phyloP scores from a whole-genome alignment of 83 land plant species.

The Larix sibirica region DNA sequence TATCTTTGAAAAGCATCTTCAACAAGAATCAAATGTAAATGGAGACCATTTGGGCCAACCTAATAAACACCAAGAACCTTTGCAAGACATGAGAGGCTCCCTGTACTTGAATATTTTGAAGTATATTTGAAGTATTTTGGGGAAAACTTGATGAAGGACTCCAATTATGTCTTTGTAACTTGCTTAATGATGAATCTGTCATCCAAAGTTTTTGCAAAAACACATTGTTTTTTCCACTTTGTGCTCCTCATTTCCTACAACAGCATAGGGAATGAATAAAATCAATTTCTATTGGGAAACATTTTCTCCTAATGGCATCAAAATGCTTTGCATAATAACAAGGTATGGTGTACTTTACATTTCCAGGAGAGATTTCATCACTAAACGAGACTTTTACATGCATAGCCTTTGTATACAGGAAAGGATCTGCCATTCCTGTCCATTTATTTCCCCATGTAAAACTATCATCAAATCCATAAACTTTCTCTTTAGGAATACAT shows the following conservation, averaged over 20 bases:
- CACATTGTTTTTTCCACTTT: slow-evolving; percentile 98
- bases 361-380: slow-evolving; percentile 34
- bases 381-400: slow-evolving; percentile 31
- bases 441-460: background rate
- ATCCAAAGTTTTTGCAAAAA: slow-evolving; percentile 96
- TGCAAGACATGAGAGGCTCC: slow-evolving; percentile 95
- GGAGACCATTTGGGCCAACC: slow-evolving; percentile 29
- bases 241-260: slow-evolving; percentile 95
- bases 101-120: slow-evolving; percentile 57
- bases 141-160: slow-evolving; percentile 91
- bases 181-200: slow-evolving; percentile 97
- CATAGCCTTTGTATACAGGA: slow-evolving; percentile 10
- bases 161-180: slow-evolving; percentile 91
- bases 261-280: slow-evolving; percentile 90
- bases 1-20: too few species aligned
- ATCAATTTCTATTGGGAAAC: slow-evolving; percentile 80
- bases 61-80: slow-evolving; percentile 92
- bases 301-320: slow-evolving; percentile 78
- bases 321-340: slow-evolving; percentile 88
- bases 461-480: slow-evolving; percentile 3
- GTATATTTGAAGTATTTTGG: slow-evolving; percentile 90
- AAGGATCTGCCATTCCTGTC: slow-evolving; percentile 20
- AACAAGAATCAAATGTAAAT: background rate
- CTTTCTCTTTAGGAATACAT: background rate
- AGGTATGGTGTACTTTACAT: slow-evolving; percentile 72